phyloP scores from a whole-genome alignment of 1,284 basidiomycete species.

The Stygiomarasmius scandens region DNA sequence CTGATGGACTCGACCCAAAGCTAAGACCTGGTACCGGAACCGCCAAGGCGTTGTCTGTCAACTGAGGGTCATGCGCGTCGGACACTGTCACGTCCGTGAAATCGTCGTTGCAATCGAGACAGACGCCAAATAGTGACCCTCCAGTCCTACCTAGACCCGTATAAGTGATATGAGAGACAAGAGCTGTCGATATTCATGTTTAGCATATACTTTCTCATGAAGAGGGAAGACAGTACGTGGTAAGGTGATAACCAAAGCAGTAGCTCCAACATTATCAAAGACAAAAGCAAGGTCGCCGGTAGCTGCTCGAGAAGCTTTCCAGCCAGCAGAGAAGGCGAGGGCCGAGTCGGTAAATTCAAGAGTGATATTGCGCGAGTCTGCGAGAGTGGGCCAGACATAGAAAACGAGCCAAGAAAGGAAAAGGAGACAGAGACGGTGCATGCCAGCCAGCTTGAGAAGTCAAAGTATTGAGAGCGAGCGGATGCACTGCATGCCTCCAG shows the following conservation, averaged over 20 bases:
- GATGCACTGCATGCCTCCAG: constrained; percentile 10
- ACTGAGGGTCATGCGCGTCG: constrained; percentile 16
- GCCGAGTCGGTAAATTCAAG: constrained; percentile 3
- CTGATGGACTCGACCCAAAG: neutral
- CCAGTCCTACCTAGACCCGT: constrained; percentile 17
- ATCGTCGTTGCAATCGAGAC: constrained; percentile 17
- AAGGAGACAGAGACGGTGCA: constrained; percentile 4
- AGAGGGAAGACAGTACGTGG: constrained; percentile 6
- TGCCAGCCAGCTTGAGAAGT: neutral
- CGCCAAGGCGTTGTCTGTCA: constrained; percentile 9
- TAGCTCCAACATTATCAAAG: constrained; percentile 8
- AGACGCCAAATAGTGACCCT: constrained; percentile 22
- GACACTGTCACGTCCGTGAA: constrained; percentile 8
- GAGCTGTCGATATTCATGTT: constrained; percentile 4
- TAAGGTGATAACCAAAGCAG: constrained; percentile 11
- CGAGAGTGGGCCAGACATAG: neutral
- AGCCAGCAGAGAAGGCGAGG: constrained; percentile 18
- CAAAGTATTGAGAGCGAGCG: neutral
- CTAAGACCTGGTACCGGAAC: constrained; percentile 13
- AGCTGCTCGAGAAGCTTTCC: constrained; percentile 5
- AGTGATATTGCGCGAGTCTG: constrained; percentile 7
- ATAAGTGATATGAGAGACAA: constrained; percentile 15
- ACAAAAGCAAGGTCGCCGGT: constrained; percentile 8
- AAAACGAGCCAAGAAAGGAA: constrained; percentile 1
- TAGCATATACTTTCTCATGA: neutral